Percentiles rank a stretch among this genome's conserved stretches.
These are phyloP conservation scores for Bimuria novae-zelandiae DNA, from an alignment of 2,329 filamentous ascomycete species.

Conservation along the genomic window DNA sequence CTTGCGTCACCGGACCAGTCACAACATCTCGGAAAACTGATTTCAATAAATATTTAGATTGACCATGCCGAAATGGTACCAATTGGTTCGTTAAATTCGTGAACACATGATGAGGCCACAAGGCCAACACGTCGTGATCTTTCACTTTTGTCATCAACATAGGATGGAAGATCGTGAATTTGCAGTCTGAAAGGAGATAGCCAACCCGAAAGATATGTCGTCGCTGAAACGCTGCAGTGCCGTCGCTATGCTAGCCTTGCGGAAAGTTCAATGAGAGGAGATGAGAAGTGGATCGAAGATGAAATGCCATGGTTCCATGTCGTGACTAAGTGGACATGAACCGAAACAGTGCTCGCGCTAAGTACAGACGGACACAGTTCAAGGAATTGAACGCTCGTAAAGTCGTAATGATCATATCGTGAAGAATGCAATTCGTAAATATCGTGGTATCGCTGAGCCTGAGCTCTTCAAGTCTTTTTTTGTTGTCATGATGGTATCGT, in stretches of 20 bases:
- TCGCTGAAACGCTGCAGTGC: constrained; percentile 41
- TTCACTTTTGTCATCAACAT: constrained; percentile 17
- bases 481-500: constrained; percentile 25
- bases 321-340: constrained; percentile 11
- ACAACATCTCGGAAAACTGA: background rate
- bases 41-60: background rate
- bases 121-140: constrained; percentile 20
- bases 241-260: constrained; percentile 41
- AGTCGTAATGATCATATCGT: constrained; percentile 13
- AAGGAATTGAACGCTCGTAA: constrained; percentile 15
- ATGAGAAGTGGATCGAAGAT: constrained; percentile 22
- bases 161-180: constrained; percentile 4
- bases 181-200: constrained; percentile 11
- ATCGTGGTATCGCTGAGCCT: constrained; percentile 43
- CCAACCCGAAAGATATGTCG: constrained; percentile 14
- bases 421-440: constrained; percentile 19
- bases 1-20: background rate
- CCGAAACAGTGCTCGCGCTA: constrained; percentile 8
- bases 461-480: constrained; percentile 45
- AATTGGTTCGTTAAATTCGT: constrained; percentile 18
- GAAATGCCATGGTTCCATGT: constrained; percentile 16
- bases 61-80: background rate
- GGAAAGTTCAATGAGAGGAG: constrained; percentile 23
- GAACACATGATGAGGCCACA: constrained; percentile 17
- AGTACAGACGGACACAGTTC: constrained; percentile 9